Conservation (phyloP, 768 basidiomycete species). For the Daedaleopsis nitida region DNA sequence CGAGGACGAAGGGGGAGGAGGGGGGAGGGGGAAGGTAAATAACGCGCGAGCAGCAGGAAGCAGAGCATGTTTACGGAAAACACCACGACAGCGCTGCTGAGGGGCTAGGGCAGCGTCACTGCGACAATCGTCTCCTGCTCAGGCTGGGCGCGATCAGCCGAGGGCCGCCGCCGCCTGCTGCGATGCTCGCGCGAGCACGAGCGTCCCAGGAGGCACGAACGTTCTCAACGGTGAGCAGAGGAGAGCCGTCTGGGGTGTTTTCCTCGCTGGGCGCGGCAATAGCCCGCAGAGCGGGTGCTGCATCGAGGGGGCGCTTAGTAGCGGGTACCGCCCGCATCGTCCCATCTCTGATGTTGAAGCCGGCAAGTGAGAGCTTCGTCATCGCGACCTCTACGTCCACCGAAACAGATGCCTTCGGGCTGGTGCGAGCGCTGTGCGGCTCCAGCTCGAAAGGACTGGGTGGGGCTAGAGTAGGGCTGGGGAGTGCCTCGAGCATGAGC, state of each 20-base stretch:
- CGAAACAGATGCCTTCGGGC: not conserved
- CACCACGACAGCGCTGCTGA: no score
- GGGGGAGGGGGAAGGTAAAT: no score
- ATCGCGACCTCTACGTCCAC: not conserved
- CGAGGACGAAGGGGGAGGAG: no score
- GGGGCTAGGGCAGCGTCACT: no score
- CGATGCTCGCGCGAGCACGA: constrained; percentile 4
- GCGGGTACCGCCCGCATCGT: not conserved
- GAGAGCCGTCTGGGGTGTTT: constrained; percentile 9
- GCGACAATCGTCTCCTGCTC: constrained; percentile 12
- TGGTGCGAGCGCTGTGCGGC: constrained; percentile 3
- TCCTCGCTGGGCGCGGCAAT: not conserved
- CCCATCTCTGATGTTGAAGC: not conserved
- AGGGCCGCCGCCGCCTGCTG: not conserved
- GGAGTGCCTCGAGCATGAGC: constrained; percentile 28
- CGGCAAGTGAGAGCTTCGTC: not conserved
- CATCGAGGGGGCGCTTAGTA: not conserved
- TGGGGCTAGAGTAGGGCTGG: constrained; percentile 29
- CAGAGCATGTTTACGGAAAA: no score
- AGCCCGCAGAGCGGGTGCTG: no score
- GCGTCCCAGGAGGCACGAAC: constrained; percentile 17
- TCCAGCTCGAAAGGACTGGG: constrained; percentile 32
- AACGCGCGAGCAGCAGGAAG: no score
- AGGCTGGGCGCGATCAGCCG: constrained; percentile 5
- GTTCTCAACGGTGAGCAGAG: constrained; percentile 15